These are phyloP conservation scores for Paramecium pentaurelia DNA, from an alignment of 73 alveolate species.

Conservation along the genomic window DNA sequence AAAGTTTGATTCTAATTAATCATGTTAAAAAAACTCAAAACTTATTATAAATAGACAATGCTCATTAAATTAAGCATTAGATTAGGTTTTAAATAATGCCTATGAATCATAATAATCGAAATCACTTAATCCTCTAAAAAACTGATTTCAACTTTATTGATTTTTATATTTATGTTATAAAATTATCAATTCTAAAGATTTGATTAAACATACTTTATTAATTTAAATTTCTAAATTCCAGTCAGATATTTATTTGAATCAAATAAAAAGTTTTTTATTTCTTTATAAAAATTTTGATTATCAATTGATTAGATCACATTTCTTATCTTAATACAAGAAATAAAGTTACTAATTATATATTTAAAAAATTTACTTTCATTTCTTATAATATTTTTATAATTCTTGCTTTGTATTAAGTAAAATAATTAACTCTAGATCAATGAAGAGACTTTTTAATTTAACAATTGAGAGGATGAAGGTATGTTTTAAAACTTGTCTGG, in stretches of 20 bases:
- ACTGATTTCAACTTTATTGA: neutral
- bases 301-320: neutral
- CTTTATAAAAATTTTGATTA: neutral
- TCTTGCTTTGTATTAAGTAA: neutral
- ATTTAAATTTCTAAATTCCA: neutral
- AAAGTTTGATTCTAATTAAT: neutral
- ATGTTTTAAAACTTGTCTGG: neutral
- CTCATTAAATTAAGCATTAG: neutral
- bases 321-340: neutral
- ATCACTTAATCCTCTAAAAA: neutral
- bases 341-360: no score
- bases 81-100: neutral
- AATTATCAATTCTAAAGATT: neutral
- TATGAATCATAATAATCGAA: neutral
- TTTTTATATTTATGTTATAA: neutral
- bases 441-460: neutral
- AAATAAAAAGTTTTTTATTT: neutral
- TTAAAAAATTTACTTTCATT: neutral
- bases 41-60: neutral
- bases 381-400: neutral
- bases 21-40: neutral
- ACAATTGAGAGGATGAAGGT: neutral
- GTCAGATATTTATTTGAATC: neutral
- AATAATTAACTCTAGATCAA: neutral
- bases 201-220: neutral